Base-by-base conservation (phyloP, 2,329 filamentous ascomycete species). In the Parascedosporium putredinis region DNA sequence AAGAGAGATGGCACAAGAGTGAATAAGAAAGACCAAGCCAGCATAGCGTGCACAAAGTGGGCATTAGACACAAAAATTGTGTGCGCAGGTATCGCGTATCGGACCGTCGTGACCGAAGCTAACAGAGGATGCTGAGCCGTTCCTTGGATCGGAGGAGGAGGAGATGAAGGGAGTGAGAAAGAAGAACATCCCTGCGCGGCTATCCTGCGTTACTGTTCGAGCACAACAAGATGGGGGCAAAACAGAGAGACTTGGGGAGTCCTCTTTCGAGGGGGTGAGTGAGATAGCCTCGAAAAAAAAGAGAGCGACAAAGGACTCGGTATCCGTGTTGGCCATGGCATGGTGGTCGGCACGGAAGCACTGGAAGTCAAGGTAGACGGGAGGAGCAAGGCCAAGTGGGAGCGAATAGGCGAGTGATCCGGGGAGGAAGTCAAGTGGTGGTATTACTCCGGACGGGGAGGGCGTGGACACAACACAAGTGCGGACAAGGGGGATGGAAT, bases 71-170 rank as follows among this genome's bases (percentile, higher is more conserved):
- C n/a, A n/a, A n/a, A n/a, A n/a, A n/a, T n/a, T n/a, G n/a, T n/a
- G n/a, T n/a, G n/a, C n/a, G n/a, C n/a, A n/a, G 18, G 18, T 47
- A 29, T 38, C 47, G 47, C 47, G 47, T 49, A 29, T 44, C 47
- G 47, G 47, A 50, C 47, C 47, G 47, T 44, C 29, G 20, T 44
- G 38, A 33, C 47, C 47, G 47, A 46, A 45, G 40, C 16, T 22
- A 46, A n/a, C n/a, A 45, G 24, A 12, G 9, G 3, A 25, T 36
- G 31, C 45, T 47, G 45, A 31, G 45, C 45, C 45, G 45, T 31
- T 22, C 33, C 29, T 38, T 25, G 23, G 23, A 45, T 27, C 10
- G 43, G n/a, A 20, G 23, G n/a, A n/a, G n/a, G n/a, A n/a, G n/a
- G n/a, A n/a, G n/a, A n/a, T n/a, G n/a, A n/a, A n/a, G n/a, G n/a